Conservation (phyloP, 1,139 yeast species). For the Geotrichum restrictum region DNA sequence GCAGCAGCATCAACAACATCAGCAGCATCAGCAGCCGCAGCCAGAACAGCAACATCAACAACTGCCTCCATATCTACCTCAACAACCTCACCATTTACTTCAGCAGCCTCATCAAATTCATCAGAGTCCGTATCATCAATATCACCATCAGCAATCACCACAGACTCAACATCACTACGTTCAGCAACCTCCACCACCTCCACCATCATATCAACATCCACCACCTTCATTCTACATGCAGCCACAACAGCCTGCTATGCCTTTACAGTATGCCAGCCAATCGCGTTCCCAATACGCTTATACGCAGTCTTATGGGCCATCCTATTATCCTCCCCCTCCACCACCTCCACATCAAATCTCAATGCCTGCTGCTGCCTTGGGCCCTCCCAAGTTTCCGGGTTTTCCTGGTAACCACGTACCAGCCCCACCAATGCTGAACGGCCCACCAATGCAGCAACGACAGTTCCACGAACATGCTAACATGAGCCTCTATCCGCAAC, state of each 20-base stretch:
- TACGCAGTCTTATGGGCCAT: neutral
- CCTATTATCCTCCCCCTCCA: neutral
- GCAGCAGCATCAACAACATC: conserved; percentile 6
- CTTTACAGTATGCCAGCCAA: neutral
- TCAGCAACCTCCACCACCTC: conserved; percentile 11
- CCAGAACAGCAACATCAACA: neutral
- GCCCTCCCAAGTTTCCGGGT: neutral
- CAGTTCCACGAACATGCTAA: conserved; percentile 3
- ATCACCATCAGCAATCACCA: neutral
- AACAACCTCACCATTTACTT: neutral
- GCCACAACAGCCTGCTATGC: conserved; percentile 1
- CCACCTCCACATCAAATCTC: neutral
- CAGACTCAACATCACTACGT: neutral
- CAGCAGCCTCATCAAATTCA: neutral
- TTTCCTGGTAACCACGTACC: neutral
- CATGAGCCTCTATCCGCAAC: neutral
- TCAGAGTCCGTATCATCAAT: no score
- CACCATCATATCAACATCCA: conserved; percentile 4
- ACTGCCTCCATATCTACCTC: neutral
- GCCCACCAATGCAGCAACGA: conserved; percentile 2
- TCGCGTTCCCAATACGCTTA: neutral
- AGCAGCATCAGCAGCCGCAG: neutral
- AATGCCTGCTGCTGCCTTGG: neutral
- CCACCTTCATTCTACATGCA: neutral
- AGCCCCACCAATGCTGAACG: conserved; percentile 4